These are phyloP conservation scores for Komagataella populi DNA, from an alignment of 805 yeast genomes.

Conservation along the genomic window DNA sequence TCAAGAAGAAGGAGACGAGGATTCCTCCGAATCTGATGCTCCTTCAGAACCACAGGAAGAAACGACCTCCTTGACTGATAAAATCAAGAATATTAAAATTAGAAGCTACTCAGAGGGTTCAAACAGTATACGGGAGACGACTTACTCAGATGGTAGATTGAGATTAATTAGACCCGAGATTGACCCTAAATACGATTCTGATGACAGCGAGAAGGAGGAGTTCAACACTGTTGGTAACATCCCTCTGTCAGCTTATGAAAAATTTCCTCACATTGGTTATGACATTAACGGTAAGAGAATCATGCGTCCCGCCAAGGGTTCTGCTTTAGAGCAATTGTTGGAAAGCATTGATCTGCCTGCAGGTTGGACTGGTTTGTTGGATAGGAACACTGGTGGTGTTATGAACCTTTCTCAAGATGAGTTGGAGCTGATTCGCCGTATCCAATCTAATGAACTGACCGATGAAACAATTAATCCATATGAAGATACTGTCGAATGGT, in stretches of 20 bases:
- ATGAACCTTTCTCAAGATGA: constrained; percentile 81
- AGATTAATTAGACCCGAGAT: constrained; percentile 79
- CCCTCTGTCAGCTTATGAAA: constrained; percentile 88
- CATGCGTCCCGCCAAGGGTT: constrained; percentile 97
- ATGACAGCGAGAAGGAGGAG: constrained; percentile 76
- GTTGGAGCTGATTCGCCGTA: constrained; percentile 72
- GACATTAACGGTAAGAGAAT: constrained; percentile 95
- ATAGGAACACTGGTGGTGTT: constrained; percentile 75
- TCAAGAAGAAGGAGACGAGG: constrained; percentile 19
- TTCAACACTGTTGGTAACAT: constrained; percentile 86
- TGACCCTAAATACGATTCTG: constrained; percentile 88
- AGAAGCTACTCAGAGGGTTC: constrained; percentile 31
- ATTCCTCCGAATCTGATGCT: background rate
- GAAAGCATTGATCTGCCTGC: constrained; percentile 91
- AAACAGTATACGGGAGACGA: constrained; percentile 18
- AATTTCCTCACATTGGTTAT: constrained; percentile 94
- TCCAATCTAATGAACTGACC: constrained; percentile 76
- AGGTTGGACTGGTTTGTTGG: constrained; percentile 97
- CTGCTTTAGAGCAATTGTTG: constrained; percentile 81
- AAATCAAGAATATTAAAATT: constrained; percentile 38
- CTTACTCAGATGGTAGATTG: constrained; percentile 68
- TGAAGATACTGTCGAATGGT: constrained; percentile 93
- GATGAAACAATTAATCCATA: constrained; percentile 76
- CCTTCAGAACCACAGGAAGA: constrained; percentile 30
- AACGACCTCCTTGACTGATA: constrained; percentile 35